phyloP scores from a whole-genome alignment of 108 stramenopile species.

The Fistulifera pelliculosa region DNA sequence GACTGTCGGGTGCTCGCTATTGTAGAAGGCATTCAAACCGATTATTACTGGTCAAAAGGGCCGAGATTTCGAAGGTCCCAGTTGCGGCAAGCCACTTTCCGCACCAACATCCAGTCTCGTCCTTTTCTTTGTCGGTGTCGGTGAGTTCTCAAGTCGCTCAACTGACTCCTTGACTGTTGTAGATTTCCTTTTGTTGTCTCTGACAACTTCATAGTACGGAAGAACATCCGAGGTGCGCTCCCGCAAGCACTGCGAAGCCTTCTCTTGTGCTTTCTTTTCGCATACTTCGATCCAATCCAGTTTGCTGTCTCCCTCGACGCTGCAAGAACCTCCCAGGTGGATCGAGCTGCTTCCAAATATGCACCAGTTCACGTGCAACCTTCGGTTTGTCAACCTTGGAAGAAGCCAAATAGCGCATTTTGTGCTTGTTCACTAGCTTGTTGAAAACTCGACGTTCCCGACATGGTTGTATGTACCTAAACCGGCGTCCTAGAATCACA shows the following conservation, averaged over 20 bases:
- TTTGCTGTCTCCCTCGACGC: constrained; percentile 24
- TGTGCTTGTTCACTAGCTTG: constrained; percentile 54
- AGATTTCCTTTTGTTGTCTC: constrained; percentile 4
- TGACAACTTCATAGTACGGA: constrained; percentile 24
- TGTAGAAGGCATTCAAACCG: no score
- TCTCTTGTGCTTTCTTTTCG: constrained; percentile 70
- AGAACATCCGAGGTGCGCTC: constrained; percentile 51
- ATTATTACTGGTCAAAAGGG: no score
- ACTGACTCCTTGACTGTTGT: no score
- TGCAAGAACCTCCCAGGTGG: constrained; percentile 75
- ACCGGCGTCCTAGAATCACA: constrained; percentile 19
- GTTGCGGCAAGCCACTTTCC: no score
- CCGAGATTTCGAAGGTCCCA: no score
- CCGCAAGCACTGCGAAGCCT: constrained; percentile 74
- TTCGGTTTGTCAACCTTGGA: constrained; percentile 69
- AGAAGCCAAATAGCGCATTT: constrained; percentile 58
- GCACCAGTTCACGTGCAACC: constrained; percentile 64
- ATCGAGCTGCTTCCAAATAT: constrained; percentile 42
- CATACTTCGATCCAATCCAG: constrained; percentile 54
- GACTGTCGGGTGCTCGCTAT: no score
- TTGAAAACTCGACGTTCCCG: constrained; percentile 71
- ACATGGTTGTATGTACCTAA: constrained; percentile 68
- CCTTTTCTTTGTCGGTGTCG: no score
- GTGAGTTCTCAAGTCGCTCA: no score
- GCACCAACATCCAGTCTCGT: no score